Evolutionary conservation across 2,329 filamentous ascomycete species (phyloP).

Genomic region (Corniculantispora saksenae): DNA sequence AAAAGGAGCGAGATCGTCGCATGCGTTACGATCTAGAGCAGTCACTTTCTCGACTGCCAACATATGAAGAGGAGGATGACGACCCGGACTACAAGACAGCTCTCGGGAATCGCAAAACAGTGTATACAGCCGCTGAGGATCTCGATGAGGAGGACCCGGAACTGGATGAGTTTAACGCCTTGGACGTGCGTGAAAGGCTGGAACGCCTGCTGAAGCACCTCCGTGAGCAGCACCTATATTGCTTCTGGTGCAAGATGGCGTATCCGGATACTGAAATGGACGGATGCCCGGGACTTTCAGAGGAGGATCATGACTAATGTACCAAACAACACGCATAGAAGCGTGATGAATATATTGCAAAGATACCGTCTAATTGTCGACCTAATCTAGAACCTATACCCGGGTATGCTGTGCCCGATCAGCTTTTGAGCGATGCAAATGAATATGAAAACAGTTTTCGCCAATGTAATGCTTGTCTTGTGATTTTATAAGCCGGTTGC

Average conservation of each 20-base stretch:
- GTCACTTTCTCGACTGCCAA: slow-evolving; percentile 62
- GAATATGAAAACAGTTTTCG: background rate
- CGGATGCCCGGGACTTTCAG: slow-evolving; percentile 82
- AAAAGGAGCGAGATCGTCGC: slow-evolving; percentile 66
- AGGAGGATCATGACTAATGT: slow-evolving; percentile 71
- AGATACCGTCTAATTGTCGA: background rate
- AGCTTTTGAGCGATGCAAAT: background rate
- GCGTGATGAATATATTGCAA: background rate
- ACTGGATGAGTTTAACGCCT: slow-evolving; percentile 74
- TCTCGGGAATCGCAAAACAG: slow-evolving; percentile 57
- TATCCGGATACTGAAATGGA: slow-evolving; percentile 78
- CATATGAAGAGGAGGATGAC: slow-evolving; percentile 70
- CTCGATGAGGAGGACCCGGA: slow-evolving; percentile 79
- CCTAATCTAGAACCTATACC: background rate
- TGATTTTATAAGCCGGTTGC: background rate
- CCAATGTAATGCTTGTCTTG: background rate
- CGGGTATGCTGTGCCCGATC: background rate
- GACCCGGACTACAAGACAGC: slow-evolving; percentile 73
- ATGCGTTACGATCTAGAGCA: slow-evolving; percentile 68
- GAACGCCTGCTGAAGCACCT: slow-evolving; percentile 67
- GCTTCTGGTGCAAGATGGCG: slow-evolving; percentile 91
- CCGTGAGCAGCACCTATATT: slow-evolving; percentile 74
- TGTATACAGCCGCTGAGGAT: slow-evolving; percentile 64
- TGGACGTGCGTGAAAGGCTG: slow-evolving; percentile 68
- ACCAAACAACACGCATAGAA: background rate